Evolutionary conservation across 768 basidiomycete genomes (phyloP).

Genomic region (Vararia minispora): DNA sequence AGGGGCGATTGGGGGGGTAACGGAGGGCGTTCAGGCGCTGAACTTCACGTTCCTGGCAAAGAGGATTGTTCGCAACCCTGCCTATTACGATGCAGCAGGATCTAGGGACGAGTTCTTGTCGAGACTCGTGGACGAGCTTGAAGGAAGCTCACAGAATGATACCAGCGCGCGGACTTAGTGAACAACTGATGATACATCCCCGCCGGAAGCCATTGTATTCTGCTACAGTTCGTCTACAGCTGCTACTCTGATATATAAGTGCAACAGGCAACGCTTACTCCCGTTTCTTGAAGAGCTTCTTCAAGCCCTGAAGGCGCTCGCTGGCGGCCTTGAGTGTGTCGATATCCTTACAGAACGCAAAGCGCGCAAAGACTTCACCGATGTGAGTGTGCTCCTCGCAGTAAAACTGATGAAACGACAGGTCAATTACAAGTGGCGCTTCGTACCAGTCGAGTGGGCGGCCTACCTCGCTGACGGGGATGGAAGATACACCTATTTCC

Average conservation of each 20-base stretch:
- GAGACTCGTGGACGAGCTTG: slow-evolving; percentile 50
- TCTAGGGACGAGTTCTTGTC: slow-evolving; percentile 50
- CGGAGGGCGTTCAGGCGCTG: slow-evolving; percentile 65
- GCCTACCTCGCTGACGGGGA: slow-evolving; percentile 88
- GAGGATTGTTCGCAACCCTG: slow-evolving; percentile 68
- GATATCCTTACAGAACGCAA: slow-evolving; percentile 93
- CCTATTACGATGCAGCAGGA: slow-evolving; percentile 61
- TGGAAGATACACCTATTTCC: slow-evolving; percentile 84
- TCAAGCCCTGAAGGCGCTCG: slow-evolving; percentile 66
- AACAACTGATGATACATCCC: neutral
- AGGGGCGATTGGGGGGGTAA: slow-evolving; percentile 36
- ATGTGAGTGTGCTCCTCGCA: slow-evolving; percentile 77
- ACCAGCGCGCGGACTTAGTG: no score
- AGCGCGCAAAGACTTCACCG: slow-evolving; percentile 79
- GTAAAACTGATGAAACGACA: slow-evolving; percentile 56
- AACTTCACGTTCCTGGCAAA: slow-evolving; percentile 74
- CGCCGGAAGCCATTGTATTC: neutral
- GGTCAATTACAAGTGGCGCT: neutral
- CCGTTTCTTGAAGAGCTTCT: slow-evolving; percentile 39
- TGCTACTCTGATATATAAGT: neutral
- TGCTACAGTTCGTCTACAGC: neutral
- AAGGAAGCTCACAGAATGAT: no score
- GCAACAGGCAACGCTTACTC: neutral
- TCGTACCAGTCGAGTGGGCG: no score
- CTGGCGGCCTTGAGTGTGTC: slow-evolving; percentile 78